A percentile compares a stretch with the other conserved stretches of the same genome.
These are phyloP conservation scores for Stachybotrys chartarum DNA, from an alignment of 2,329 filamentous ascomycete genomes.

Conservation along the genomic window DNA sequence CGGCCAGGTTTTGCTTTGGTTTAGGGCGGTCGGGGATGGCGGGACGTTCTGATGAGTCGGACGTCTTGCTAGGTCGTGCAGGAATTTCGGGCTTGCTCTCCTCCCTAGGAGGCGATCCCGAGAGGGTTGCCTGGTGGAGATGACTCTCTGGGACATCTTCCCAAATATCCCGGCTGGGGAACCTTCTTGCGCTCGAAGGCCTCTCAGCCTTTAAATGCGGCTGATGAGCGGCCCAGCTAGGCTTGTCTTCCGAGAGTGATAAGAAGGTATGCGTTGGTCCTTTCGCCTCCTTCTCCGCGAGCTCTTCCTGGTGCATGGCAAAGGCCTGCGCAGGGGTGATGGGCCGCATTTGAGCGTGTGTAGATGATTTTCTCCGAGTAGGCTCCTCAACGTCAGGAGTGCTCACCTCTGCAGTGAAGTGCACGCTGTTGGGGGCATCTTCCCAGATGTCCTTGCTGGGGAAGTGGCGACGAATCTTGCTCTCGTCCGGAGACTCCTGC, in stretches of 20 bases:
- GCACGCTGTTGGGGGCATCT: constrained; percentile 80
- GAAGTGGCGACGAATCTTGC: constrained; percentile 62
- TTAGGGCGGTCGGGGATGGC: constrained; percentile 47
- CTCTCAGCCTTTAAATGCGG: not conserved
- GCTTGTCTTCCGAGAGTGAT: constrained; percentile 20
- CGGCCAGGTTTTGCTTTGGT: constrained; percentile 33
- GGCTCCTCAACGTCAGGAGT: constrained; percentile 53
- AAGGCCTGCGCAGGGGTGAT: constrained; percentile 58
- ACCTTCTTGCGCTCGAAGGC: constrained; percentile 53
- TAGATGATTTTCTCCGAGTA: constrained; percentile 28
- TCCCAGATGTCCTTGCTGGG: constrained; percentile 97
- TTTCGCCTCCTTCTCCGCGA: constrained; percentile 48
- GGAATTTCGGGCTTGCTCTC: constrained; percentile 20
- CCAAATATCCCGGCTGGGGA: constrained; percentile 91
- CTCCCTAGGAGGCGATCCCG: constrained; percentile 16
- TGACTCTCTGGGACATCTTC: constrained; percentile 86
- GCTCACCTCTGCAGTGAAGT: constrained; percentile 73
- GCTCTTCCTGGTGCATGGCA: constrained; percentile 57
- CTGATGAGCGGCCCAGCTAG: not conserved
- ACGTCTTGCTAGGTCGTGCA: constrained; percentile 29
- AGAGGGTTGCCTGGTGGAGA: constrained; percentile 69
- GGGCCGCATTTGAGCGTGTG: constrained; percentile 23
- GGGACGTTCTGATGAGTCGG: constrained; percentile 32
- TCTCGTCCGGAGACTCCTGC: constrained; percentile 29
- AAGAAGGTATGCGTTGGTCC: constrained; percentile 17